Conservation (phyloP, 2,329 filamentous ascomycete genomes). For the Zymoseptoria passerinii region DNA sequence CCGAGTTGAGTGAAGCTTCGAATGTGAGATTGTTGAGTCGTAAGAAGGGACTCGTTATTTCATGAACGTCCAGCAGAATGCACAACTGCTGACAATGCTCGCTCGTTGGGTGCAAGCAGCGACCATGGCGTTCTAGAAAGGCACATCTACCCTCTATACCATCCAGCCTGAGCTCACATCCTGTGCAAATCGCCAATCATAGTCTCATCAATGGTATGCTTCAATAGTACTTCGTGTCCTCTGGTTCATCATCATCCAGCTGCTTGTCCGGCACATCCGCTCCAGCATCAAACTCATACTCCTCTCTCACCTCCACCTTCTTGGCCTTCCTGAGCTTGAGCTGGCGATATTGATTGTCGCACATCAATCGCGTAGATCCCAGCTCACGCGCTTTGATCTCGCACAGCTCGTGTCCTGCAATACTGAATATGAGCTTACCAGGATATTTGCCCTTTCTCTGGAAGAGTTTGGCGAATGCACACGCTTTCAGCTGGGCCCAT, state of each 20-base stretch:
- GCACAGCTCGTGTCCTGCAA: conserved; percentile 36
- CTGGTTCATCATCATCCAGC: neutral
- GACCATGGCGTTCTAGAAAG: neutral
- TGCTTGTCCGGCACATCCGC: neutral
- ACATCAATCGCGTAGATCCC: conserved; percentile 8
- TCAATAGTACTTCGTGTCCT: conserved; percentile 2
- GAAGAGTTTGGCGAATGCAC: conserved; percentile 30
- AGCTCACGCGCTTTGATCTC: conserved; percentile 27
- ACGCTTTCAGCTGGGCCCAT: conserved; percentile 43
- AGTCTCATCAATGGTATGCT: neutral
- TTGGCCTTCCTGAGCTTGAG: conserved; percentile 30
- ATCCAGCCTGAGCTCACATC: neutral
- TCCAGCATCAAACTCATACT: neutral
- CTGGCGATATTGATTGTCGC: conserved; percentile 18
- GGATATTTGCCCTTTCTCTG: conserved; percentile 8
- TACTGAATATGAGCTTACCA: conserved; percentile 29
- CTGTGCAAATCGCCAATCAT: neutral
- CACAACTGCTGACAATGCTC: too few relatives aligned
- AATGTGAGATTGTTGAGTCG: too few relatives aligned
- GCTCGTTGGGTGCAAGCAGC: neutral
- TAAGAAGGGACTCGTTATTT: too few relatives aligned
- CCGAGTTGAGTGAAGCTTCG: too few relatives aligned
- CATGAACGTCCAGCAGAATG: neutral
- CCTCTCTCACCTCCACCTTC: neutral
- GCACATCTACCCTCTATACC: neutral